Evolutionary conservation across 129 eudicot genomes (phyloP).

Genomic region (Silybum marianum): DNA sequence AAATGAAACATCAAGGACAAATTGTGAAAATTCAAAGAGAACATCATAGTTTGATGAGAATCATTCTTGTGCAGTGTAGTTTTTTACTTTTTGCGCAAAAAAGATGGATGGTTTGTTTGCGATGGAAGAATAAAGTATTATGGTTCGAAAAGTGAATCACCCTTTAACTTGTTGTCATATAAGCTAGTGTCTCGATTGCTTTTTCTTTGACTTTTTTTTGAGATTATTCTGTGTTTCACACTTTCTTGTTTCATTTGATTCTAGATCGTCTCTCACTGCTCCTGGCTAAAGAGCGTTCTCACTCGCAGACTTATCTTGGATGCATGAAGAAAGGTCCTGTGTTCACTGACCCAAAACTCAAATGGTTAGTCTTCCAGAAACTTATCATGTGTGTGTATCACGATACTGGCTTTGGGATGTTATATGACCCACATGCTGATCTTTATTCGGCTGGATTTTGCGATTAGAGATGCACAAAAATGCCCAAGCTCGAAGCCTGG

Average conservation of each 20-base stretch:
- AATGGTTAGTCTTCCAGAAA: conserved; percentile 46
- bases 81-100: not conserved
- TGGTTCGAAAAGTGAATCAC: conserved; percentile 2
- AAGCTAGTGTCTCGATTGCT: not conserved
- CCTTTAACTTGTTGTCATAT: not conserved
- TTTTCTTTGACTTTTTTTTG: conserved; percentile 10
- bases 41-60: not conserved
- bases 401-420: not conserved
- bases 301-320: conserved; percentile 64
- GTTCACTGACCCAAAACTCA: conserved; percentile 62
- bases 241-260: not conserved
- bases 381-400: not conserved
- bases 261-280: conserved; percentile 69
- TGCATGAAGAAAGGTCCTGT: conserved; percentile 88
- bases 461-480: not conserved
- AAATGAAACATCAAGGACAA: not conserved
- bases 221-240: not conserved
- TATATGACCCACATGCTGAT: conserved; percentile 10
- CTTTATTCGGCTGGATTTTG: not conserved
- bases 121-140: not conserved
- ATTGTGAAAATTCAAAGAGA: not conserved
- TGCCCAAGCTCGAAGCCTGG: not conserved
- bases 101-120: conserved; percentile 12
- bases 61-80: not conserved
- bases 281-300: conserved; percentile 65